phyloP scores from a whole-genome alignment of 1,284 basidiomycete genomes.

The Rhizoctonia solani region DNA sequence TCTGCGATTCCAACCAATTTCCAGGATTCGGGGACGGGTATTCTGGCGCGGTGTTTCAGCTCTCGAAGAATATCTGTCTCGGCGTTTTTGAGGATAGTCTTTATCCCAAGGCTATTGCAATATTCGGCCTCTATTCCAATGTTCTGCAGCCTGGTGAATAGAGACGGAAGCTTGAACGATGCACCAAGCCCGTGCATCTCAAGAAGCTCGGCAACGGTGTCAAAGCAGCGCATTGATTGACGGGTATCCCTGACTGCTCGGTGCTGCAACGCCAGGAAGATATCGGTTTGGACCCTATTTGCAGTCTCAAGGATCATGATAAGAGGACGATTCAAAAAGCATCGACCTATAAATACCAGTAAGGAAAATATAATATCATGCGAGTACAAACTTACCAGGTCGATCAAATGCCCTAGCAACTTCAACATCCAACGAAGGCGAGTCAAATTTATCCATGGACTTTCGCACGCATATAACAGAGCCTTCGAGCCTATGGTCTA shows the following conservation, averaged over 20 bases:
- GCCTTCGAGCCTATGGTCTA: conserved; percentile 54
- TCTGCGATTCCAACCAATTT: conserved; percentile 54
- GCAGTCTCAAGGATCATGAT: conserved; percentile 67
- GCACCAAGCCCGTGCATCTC: conserved; percentile 51
- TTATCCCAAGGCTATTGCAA: conserved; percentile 44
- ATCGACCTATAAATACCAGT: conserved; percentile 10
- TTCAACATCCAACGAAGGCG: conserved; percentile 57
- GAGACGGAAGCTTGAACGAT: conserved; percentile 49
- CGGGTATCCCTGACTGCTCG: conserved; percentile 55
- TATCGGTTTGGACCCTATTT: conserved; percentile 54
- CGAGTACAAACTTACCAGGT: conserved; percentile 59
- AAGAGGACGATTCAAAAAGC: conserved; percentile 52
- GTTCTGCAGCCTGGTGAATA: conserved; percentile 47
- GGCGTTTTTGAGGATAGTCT: conserved; percentile 43
- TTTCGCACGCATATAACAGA: conserved; percentile 55
- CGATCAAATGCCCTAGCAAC: conserved; percentile 66
- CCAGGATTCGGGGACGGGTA: conserved; percentile 36
- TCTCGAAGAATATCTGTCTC: conserved; percentile 36
- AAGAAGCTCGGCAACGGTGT: conserved; percentile 54
- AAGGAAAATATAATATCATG: background rate
- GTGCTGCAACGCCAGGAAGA: conserved; percentile 61
- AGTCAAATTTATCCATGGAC: conserved; percentile 69
- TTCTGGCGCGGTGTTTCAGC: conserved; percentile 23
- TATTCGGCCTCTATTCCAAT: conserved; percentile 38
- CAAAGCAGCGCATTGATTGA: conserved; percentile 51